Evolutionary conservation across 176 grass and related monocot genomes (phyloP), one percentile per base, ranked within the genome.

Genomic region (Hyparrhenia diplandra): DNA sequence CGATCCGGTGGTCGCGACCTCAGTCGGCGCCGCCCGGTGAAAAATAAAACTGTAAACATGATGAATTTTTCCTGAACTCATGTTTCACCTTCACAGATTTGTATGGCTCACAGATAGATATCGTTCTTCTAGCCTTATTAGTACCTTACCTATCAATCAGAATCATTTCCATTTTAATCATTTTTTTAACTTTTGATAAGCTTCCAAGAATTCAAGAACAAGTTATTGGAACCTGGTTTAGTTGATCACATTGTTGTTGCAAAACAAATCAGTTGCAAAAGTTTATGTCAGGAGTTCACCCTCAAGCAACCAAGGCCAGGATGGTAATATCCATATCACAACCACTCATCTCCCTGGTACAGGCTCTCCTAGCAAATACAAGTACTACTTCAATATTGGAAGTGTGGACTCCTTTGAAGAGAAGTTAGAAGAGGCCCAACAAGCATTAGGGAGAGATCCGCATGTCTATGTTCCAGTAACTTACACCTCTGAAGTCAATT

Each of bases 141-240:
- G 67, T n/a, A 62, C 30, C 23, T 68, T 63, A n/a, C n/a, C n/a
- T n/a, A n/a, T n/a, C n/a, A 71, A 73, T 36, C 62, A 76, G 58
- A 17, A 11, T 65, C 18, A 29, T 78, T 39, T 80, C 45, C n/a
- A n/a, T n/a, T n/a, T n/a, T n/a, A n/a, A n/a, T n/a, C n/a, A n/a
- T n/a, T n/a, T n/a, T 21, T 62, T 86, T 74, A 24, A 71, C 32
- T 69, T 79, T 74, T 89, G 51, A 95, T 95, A 87, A 98, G 92
- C 87, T 98, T 98, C 77, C 90, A 95, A 88, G 95, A 93, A 64
- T 98, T 93, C 89, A 95, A 89, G 80, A 98, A 95, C 69, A 95
- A 93, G 79, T 84, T 98, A 76, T 64, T 98, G 42, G 90, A 93
- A 86, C 86, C 88, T 68, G 90, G 92, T 34, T 89, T 98, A 80